Evolutionary conservation across 495 filamentous ascomycete species (phyloP).

Genomic region (Terfezia claveryi): DNA sequence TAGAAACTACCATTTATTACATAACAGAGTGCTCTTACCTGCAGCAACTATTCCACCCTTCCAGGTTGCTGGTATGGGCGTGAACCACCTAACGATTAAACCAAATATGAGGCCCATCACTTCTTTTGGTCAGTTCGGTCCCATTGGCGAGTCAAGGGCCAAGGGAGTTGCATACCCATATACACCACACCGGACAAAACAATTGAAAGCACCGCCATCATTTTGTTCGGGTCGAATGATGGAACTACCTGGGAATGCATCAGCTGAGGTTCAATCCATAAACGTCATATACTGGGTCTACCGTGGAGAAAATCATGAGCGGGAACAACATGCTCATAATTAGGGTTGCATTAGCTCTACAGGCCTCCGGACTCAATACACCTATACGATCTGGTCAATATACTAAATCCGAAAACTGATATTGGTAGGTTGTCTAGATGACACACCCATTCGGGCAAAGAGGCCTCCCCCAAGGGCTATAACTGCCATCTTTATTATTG

Average conservation of each 20-base stretch:
- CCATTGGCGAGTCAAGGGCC: too few relatives aligned
- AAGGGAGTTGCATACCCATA: background rate
- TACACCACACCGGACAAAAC: constrained; percentile 13
- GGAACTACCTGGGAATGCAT: constrained; percentile 4
- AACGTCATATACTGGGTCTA: background rate
- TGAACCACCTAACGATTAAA: constrained; percentile 13
- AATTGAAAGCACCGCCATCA: constrained; percentile 10
- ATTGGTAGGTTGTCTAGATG: background rate
- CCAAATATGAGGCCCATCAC: constrained; percentile 14
- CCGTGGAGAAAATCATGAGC: constrained; percentile 17
- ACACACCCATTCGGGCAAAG: constrained; percentile 15
- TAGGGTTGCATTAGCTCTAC: constrained; percentile 15
- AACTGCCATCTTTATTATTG: constrained; percentile 17
- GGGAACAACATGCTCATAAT: constrained; percentile 15
- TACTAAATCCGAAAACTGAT: background rate
- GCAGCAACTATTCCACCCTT: constrained; percentile 16
- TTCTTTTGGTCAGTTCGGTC: constrained; percentile 2
- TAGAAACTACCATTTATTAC: background rate
- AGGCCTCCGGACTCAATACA: constrained; percentile 13
- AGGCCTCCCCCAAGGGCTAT: constrained; percentile 9
- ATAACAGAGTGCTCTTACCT: constrained; percentile 5
- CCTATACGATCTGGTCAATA: constrained; percentile 4
- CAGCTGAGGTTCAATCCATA: background rate
- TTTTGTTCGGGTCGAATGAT: constrained; percentile 15
- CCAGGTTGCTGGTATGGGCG: constrained; percentile 14